Evolutionary conservation across 1,284 basidiomycete species (phyloP).

Genomic region (Ustilago sp.): DNA sequence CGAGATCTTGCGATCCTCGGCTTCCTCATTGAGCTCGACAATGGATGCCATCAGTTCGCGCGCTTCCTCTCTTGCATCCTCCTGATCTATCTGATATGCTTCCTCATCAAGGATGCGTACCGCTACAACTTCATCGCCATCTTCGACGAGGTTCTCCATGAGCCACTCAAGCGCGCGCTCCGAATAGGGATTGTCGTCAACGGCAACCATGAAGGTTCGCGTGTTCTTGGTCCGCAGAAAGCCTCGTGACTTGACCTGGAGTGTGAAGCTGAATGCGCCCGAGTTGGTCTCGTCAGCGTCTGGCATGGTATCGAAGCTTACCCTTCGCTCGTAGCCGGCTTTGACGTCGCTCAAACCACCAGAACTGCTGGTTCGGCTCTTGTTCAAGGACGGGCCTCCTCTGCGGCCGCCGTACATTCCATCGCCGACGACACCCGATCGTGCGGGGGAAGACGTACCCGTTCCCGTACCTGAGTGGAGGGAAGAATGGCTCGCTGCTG

Average conservation of each 20-base stretch:
- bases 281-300: conserved; percentile 65
- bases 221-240: conserved; percentile 84
- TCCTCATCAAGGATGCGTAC: conserved; percentile 89
- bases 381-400: conserved; percentile 44
- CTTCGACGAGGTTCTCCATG: conserved; percentile 85
- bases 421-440: conserved; percentile 44
- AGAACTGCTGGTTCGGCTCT: conserved; percentile 44
- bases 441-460: conserved; percentile 24
- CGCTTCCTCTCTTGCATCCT: conserved; percentile 87
- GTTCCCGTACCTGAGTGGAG: conserved; percentile 18
- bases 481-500: conserved; percentile 27
- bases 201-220: conserved; percentile 89
- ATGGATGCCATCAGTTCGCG: conserved; percentile 83
- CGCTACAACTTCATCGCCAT: conserved; percentile 93
- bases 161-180: conserved; percentile 70
- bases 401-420: conserved; percentile 50
- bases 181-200: conserved; percentile 77
- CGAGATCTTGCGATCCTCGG: conserved; percentile 85
- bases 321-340: conserved; percentile 62
- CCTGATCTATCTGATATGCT: conserved; percentile 75
- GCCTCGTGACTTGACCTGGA: conserved; percentile 84
- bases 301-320: conserved; percentile 69
- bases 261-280: conserved; percentile 67
- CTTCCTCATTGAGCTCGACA: conserved; percentile 83
- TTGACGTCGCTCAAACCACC: conserved; percentile 57